Evolutionary conservation across 148 eudicot species (phyloP), one percentile per base, ranked within the genome.

Genomic region (Nepenthes mirabilis): DNA sequence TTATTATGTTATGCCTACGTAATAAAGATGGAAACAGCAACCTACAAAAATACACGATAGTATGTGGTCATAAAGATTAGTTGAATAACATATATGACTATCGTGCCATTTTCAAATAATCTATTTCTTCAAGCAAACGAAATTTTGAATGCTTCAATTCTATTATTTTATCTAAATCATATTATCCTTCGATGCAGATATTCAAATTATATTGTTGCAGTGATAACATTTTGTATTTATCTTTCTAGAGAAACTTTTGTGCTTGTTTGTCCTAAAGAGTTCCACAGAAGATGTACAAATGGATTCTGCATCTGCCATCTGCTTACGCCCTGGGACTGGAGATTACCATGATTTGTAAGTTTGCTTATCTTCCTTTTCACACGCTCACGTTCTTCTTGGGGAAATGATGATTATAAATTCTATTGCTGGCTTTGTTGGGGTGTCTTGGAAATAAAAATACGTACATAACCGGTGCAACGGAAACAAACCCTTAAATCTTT

Each of bases 301-400:
- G 47, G 90, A 83, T 70, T 64, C 74, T 53, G 64, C 65, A 53
- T 80, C 81, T 62, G 77, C 76, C 37, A 64, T 83, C 67, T 71
- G 69, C 61, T 71, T 89, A 71, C 68, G 69, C 61, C 87, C 96
- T 58, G 96, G 96, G 76, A 83, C 75, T 58, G 84, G 89, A 53
- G 93, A 81, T 47, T 80, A 78, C 72, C 90, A 81, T 74, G 93
- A 79, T 57, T 85, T 89, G 96, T 89, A 76, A 85, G 90, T 76
- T 51, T 57, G 33, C 23, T 45, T 11, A 4, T 33, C 33, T 13
- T 56, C 12, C 33, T 34, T 55, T 47, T 33, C 47, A 9, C 33
- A 36, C 33, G 37, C 2, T 34, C 56, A 33, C 12, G 1, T 32
- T 47, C 55, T 34, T 33, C 33, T 34, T 13, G 23, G 14, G 11